phyloP scores from a whole-genome alignment of 164 flowering plant genomes.

The Sedum album region DNA sequence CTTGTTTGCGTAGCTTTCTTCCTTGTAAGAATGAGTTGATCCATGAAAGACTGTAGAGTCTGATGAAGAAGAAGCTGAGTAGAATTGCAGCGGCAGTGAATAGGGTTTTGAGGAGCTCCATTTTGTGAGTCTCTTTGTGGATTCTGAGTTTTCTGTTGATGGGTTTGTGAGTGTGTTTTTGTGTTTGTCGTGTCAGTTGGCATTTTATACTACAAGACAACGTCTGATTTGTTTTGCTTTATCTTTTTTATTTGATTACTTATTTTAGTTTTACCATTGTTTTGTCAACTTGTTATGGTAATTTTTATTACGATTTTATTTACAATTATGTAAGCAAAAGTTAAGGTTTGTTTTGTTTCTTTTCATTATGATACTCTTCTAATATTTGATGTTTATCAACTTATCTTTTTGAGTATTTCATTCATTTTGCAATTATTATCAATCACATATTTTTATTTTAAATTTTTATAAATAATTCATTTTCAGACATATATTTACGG shows the following conservation, averaged over 20 bases:
- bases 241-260: background rate
- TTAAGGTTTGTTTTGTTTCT: too few species aligned
- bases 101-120: background rate
- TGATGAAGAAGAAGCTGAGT: conserved; percentile 8
- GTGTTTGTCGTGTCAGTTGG: background rate
- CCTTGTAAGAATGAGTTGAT: conserved; percentile 14
- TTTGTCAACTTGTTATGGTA: background rate
- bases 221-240: background rate
- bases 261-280: background rate
- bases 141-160: too few species aligned
- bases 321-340: too few species aligned
- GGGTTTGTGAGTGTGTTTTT: background rate
- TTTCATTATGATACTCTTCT: too few species aligned
- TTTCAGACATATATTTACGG: too few species aligned
- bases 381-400: too few species aligned
- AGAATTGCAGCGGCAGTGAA: background rate
- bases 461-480: too few species aligned
- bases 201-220: background rate
- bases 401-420: too few species aligned
- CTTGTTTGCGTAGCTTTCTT: conserved; percentile 21
- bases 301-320: too few species aligned
- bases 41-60: conserved; percentile 16
- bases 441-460: too few species aligned
- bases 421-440: too few species aligned
- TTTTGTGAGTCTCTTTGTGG: background rate